Base-by-base conservation (phyloP, 345 rosid genomes). In the Balakata baccata region DNA sequence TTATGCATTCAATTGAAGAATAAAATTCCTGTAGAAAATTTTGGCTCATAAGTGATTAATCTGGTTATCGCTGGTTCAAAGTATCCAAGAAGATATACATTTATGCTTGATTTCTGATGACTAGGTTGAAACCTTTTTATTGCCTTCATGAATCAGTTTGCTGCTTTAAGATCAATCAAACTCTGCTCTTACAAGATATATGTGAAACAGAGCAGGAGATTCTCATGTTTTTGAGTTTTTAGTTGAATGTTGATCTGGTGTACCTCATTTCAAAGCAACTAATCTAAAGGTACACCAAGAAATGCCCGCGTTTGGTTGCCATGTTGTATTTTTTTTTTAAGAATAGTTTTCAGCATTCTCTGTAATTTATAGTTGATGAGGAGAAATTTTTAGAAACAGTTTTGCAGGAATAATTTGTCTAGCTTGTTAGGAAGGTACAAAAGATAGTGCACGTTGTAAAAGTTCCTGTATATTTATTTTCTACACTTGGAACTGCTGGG, bases 341-440 rank as follows among this genome's bases (percentile, higher is more conserved):
- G 79, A 72, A 64, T 84, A 67, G 83, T 68, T 74, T 74, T 75
- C 73, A 49, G 73, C 73, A 62, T 69, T 75, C 73, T 71, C 72
- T 79, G 78, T 83, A 73, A 79, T 77, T 81, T 77, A 81, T 68
- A 80, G 77, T 45, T 59, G 66, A 62, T 53, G 49, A 58, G 45
- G 67, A 71, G 74, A 73, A 70, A 73, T 64, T 59, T 69, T 69
- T 56, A 57, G 77, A 66, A 71, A 75, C 80, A 78, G 79, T 86
- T 84, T 84, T 81, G 86, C 74, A 60, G 82, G 79, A 77, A 80
- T 75, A 81, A 75, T 62, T 51, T 76, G 59, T 75, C 58, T 79
- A 80, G 84, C 70, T 60, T 54, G 56, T 73, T 77, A 69, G 77
- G 77, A 74, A 75, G 80, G 74, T 66, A 56, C n/a, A 76, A 69